Percentiles rank a stretch among this genome's conserved stretches.
Conservation (phyloP, 805 yeast genomes). For the Candida insectalens region DNA sequence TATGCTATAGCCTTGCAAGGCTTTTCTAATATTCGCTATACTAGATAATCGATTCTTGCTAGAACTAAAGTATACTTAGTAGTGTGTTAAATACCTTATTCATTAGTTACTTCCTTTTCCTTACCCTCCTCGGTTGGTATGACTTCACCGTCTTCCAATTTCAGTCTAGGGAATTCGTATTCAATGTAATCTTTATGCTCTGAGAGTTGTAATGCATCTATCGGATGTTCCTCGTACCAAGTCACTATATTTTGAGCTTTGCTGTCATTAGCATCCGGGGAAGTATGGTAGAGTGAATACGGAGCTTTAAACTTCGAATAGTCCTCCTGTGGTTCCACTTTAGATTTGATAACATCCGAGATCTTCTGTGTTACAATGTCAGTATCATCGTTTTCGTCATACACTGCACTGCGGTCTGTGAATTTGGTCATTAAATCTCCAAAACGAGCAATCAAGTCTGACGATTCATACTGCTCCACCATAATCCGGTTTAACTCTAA, state of each 20-base stretch:
- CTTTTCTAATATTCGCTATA: no score
- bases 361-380: conserved; percentile 6
- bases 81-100: no score
- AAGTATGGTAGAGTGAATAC: neutral
- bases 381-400: neutral
- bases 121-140: neutral
- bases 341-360: conserved; percentile 5
- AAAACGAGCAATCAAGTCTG: conserved; percentile 8
- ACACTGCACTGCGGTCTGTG: conserved; percentile 2
- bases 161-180: conserved; percentile 7
- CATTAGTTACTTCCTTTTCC: neutral
- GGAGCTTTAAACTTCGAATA: conserved; percentile 1
- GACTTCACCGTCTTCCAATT: conserved; percentile 1
- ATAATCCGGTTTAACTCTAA: conserved; percentile 10
- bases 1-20: no score
- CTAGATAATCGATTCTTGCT: no score
- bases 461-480: conserved; percentile 11
- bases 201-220: conserved; percentile 9
- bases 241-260: conserved; percentile 4
- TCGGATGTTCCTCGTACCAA: conserved; percentile 9
- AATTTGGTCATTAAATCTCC: conserved; percentile 3
- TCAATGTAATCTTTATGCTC: conserved; percentile 9
- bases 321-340: neutral
- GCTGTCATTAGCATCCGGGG: conserved; percentile 2
- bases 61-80: no score